phyloP scores from a whole-genome alignment of 768 basidiomycete genomes.

The Gelatoporia subvermispora region DNA sequence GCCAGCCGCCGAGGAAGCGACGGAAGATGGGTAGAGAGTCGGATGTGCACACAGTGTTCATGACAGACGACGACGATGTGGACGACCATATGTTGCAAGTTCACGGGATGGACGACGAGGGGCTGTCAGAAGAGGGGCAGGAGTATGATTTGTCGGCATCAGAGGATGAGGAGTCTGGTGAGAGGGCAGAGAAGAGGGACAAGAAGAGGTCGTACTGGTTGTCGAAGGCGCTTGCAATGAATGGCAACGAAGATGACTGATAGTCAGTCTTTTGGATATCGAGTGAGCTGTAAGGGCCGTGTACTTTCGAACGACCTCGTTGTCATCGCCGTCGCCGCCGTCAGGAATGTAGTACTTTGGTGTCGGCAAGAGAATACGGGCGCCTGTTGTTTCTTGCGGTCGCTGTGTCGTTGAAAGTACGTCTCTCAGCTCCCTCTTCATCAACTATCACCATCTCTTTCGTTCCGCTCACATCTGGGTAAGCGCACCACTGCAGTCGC shows the following conservation, averaged over 20 bases:
- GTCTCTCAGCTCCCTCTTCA: slow-evolving; percentile 9
- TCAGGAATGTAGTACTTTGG: too few relatives aligned
- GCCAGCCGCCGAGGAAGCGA: slow-evolving; percentile 44
- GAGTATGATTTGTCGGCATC: slow-evolving; percentile 16
- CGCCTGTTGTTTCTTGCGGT: too few relatives aligned
- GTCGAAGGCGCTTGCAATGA: slow-evolving; percentile 40
- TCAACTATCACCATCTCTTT: slow-evolving; percentile 15
- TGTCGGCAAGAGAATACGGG: too few relatives aligned
- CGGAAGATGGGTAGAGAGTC: slow-evolving; percentile 32
- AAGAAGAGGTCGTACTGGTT: slow-evolving; percentile 45
- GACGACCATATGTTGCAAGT: slow-evolving; percentile 14
- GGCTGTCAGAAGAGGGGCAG: slow-evolving; percentile 25
- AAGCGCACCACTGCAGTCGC: slow-evolving; percentile 26
- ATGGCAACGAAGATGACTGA: slow-evolving; percentile 22
- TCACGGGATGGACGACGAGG: slow-evolving; percentile 17
- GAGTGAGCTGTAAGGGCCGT: neutral
- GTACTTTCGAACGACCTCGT: neutral
- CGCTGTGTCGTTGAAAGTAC: too few relatives aligned
- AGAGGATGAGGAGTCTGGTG: slow-evolving; percentile 4
- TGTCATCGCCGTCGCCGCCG: neutral
- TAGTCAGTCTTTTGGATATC: neutral
- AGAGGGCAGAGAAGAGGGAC: slow-evolving; percentile 19
- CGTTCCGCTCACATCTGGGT: slow-evolving; percentile 13
- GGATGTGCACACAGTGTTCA: slow-evolving; percentile 44
- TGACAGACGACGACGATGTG: slow-evolving; percentile 47